phyloP scores from a whole-genome alignment of 1,139 yeast genomes.

The Saccharomyces hybrid region DNA sequence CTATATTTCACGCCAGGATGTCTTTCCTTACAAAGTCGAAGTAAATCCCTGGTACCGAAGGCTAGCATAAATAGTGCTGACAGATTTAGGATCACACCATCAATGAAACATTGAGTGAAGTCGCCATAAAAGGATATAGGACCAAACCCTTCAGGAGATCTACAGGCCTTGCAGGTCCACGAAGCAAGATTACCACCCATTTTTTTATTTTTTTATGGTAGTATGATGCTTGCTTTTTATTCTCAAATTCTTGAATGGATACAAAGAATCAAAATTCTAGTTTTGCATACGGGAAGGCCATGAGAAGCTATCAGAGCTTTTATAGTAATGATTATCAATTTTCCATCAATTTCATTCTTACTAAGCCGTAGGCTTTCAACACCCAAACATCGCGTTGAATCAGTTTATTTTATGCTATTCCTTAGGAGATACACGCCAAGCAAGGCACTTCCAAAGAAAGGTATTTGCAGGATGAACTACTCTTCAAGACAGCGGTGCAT shows the following conservation, averaged over 20 bases:
- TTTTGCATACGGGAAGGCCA: not conserved
- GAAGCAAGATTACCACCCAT: conserved; percentile 4
- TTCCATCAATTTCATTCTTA: not conserved
- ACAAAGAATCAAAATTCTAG: not conserved
- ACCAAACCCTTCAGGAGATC: conserved; percentile 60
- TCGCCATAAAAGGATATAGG: conserved; percentile 60
- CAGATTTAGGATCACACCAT: conserved; percentile 54
- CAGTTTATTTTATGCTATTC: not conserved
- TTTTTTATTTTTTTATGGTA: not conserved
- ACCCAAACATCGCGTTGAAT: not conserved
- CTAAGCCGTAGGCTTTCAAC: not conserved
- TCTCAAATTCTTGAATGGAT: not conserved
- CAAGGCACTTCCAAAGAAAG: too few relatives aligned
- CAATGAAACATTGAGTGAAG: conserved; percentile 75
- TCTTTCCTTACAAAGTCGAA: conserved; percentile 29
- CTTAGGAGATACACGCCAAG: not conserved
- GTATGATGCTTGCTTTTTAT: not conserved
- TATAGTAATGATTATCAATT: not conserved
- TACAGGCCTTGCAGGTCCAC: conserved; percentile 21
- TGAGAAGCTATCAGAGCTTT: not conserved
- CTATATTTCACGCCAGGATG: conserved; percentile 36
- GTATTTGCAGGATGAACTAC: too few relatives aligned
- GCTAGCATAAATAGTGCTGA: conserved; percentile 48
- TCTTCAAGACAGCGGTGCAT: too few relatives aligned
- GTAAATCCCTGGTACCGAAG: conserved; percentile 40